Base-by-base conservation (phyloP, 2,329 filamentous ascomycete species). In the Aspergillus sclerotialis region DNA sequence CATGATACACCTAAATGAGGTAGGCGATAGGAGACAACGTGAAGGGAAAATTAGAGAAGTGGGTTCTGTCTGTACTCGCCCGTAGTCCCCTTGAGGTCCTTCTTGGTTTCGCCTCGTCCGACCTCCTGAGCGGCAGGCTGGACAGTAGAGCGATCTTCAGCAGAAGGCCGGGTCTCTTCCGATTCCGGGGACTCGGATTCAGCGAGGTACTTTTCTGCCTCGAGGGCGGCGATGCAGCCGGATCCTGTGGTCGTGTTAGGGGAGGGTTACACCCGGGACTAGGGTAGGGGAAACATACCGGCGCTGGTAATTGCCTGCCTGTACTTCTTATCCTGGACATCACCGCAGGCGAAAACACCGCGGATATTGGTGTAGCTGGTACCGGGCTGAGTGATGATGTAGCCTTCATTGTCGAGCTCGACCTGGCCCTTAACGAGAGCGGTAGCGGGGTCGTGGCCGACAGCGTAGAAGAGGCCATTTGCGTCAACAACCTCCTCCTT, bases 291-390 rank as follows among this genome's bases (percentile, higher is more conserved):
- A 8, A 48, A 76, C 81, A 59, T 71, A 88, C 87, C 90, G 51
- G 92, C 92, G 68, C 89, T 95, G 45, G 92, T 98, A 48, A 98
- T 93, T 30, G 92, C 92, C 70, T 98, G 92, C 60, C 92, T 79
- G 65, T 98, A 98, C 58, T 82, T 80, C 81, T 96, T 98, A 63
- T 98, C 93, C 71, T 98, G 92, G 7, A 98, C 93, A 60, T 98
- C 92, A 45, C 92, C 92, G 7, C 90, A 92, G 24, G 92, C 92
- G 58, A 95, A 98, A 13, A 98, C 87, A 61, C 92, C 92, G 58
- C 87, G 78, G 5, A 95, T 65, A 64, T 79, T 94, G 30, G 92
- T 98, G 56, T 83, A 73, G 39, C 87, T 87, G 29, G 87, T 90
- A 37, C 92, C 93, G 3, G 92, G 84, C 63, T 83, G 78, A 37